These are phyloP conservation scores for Pythium aristosporum DNA, from an alignment of 352 stramenopile species.

Conservation along the genomic window DNA sequence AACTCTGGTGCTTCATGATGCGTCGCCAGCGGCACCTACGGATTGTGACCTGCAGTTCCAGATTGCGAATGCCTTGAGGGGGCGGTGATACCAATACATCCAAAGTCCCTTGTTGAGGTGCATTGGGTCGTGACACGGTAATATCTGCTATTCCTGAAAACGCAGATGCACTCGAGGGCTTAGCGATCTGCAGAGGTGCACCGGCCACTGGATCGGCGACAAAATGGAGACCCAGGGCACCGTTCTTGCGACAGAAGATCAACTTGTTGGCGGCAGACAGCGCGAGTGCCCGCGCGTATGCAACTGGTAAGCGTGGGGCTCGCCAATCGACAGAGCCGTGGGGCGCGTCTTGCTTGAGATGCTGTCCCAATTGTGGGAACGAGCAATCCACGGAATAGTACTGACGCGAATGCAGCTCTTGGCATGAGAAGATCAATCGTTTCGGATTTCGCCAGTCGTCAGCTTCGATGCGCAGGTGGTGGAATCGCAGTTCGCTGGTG, in stretches of 20 bases:
- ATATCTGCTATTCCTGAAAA: not conserved
- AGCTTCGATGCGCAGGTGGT: slow-evolving; percentile 43
- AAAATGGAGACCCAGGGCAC: slow-evolving; percentile 3
- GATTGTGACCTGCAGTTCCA: slow-evolving; percentile 12
- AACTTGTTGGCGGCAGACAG: not conserved
- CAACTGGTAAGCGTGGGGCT: not conserved
- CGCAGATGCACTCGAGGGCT: not conserved
- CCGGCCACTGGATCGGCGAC: not conserved
- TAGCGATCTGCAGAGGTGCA: not conserved
- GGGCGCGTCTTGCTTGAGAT: not conserved
- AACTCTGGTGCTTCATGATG: slow-evolving; percentile 45
- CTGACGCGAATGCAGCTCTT: slow-evolving; percentile 44
- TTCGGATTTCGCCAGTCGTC: slow-evolving; percentile 39
- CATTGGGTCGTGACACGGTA: not conserved
- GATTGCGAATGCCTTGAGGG: not conserved
- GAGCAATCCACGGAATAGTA: slow-evolving; percentile 51
- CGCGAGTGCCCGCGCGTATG: slow-evolving; percentile 18
- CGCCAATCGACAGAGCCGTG: slow-evolving; percentile 3
- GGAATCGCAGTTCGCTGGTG: slow-evolving; percentile 24
- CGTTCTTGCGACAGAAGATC: slow-evolving; percentile 17
- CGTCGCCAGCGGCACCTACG: slow-evolving; percentile 21
- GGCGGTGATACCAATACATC: not conserved
- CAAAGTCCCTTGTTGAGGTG: not conserved
- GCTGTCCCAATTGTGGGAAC: slow-evolving; percentile 29
- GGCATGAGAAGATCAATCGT: slow-evolving; percentile 53